These are phyloP conservation scores for Puccinia horiana DNA, from an alignment of 1,284 basidiomycete genomes.

Conservation along the genomic window DNA sequence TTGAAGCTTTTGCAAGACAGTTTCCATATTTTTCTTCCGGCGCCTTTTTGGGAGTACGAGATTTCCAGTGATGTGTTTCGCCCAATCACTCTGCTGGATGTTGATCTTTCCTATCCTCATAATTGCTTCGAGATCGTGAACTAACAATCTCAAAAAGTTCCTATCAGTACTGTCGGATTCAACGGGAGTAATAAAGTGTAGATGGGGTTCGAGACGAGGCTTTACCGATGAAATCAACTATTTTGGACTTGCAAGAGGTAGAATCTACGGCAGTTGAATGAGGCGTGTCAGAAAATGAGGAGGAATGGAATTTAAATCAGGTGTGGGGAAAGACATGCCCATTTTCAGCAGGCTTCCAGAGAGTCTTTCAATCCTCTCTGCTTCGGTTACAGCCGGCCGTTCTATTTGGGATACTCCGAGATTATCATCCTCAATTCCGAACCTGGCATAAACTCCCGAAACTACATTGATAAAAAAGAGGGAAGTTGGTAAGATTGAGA, in stretches of 20 bases:
- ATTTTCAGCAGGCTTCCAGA: not conserved
- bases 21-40: not conserved
- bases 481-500: too few relatives aligned
- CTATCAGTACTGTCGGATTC: not conserved
- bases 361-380: not conserved
- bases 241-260: not conserved
- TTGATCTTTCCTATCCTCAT: slow-evolving; percentile 1
- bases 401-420: not conserved
- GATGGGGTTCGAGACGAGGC: not conserved
- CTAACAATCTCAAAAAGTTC: not conserved
- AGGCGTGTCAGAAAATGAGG: not conserved
- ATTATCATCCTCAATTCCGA: not conserved
- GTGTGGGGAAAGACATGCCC: not conserved
- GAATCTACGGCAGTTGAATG: not conserved
- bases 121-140: not conserved
- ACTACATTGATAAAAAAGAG: not conserved
- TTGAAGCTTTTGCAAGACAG: not conserved
- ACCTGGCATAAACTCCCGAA: not conserved
- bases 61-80: not conserved
- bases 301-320: not conserved
- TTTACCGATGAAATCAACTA: not conserved
- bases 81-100: not conserved
- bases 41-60: not conserved
- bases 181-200: not conserved
- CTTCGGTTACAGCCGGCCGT: not conserved